Evolutionary conservation across 2,329 filamentous ascomycete species (phyloP).

Genomic region (Hypocreales sp.): DNA sequence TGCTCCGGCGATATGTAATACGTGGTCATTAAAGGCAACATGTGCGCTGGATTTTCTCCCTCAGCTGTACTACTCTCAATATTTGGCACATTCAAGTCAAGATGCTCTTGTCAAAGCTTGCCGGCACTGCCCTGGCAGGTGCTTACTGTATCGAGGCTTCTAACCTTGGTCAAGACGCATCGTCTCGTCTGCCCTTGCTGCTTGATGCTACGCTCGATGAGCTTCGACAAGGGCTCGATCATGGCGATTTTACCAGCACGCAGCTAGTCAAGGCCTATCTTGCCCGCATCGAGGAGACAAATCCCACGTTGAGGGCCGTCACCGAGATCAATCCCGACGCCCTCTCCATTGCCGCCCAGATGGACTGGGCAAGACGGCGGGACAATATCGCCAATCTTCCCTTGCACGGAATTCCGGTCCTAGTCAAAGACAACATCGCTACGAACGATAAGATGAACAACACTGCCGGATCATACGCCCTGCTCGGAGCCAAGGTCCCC

Average conservation of each 20-base stretch:
- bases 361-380: constrained; percentile 13
- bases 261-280: constrained; percentile 18
- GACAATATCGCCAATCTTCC: constrained; percentile 16
- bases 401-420: constrained; percentile 47
- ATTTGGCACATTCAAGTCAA: no score
- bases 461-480: constrained; percentile 45
- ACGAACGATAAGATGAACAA: constrained; percentile 48
- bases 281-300: constrained; percentile 11
- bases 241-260: constrained; percentile 15
- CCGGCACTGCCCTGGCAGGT: no score
- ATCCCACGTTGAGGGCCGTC: constrained; percentile 12
- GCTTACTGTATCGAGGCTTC: no score
- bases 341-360: constrained; percentile 16
- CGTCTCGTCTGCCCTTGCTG: background rate
- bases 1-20: no score
- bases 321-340: constrained; percentile 23
- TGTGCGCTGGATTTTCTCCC: no score
- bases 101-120: no score
- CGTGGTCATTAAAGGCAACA: no score
- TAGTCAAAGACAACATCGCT: constrained; percentile 54
- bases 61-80: no score
- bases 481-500: constrained; percentile 39
- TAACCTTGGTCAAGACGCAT: background rate
- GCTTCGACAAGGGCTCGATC: background rate
- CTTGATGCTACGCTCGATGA: background rate